Base-by-base conservation (phyloP, 305 asterid genomes). In the Solanum hybrid region DNA sequence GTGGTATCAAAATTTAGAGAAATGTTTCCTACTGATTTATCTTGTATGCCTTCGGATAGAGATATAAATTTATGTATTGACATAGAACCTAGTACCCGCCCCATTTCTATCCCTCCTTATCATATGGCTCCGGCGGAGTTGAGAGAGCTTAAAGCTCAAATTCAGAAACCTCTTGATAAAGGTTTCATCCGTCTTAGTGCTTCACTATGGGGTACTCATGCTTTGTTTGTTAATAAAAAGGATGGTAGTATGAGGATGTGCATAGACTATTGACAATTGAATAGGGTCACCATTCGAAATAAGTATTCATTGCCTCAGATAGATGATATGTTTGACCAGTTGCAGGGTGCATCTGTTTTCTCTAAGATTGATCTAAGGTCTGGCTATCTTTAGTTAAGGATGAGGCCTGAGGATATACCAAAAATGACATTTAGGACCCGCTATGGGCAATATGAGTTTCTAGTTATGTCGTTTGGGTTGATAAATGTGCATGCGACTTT, bases 91-190 rank as follows among this genome's bases (percentile, higher is more conserved):
- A 0, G 65, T 51, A 51, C 65, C 8, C 0, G 22, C 8, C 22
- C 65, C 65, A 51, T 14, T 15, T 51, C 22, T 2, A 51, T 51
- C 22, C 22, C 22, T 51, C 61, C 7, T 1, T 45, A 45, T 45
- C 7, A 0, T 1, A 45, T 45, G 7, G 22, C 61, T 4, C 3
- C 1, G 1, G 3, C 0, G 0, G 3, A 51, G 1, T 14, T 15
- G 3, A 51, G 65, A 51, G 22, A 51, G 22, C 22, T 51, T 51
- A 15, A 51, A 2, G 8, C 65, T 51, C 65, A 51, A 51, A 51
- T 51, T 2, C 8, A 51, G 3, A 0, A 51, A 5, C 65, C 3
- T 51, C 8, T 51, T 51, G 8, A 51, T 51, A 51, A 51, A 5
- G 22, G 65, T 2, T 51, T 51, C 22, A 51, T 51, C 8, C 2